Evolutionary conservation across 2,329 filamentous ascomycete species (phyloP).

Genomic region (Metarhizium album): DNA sequence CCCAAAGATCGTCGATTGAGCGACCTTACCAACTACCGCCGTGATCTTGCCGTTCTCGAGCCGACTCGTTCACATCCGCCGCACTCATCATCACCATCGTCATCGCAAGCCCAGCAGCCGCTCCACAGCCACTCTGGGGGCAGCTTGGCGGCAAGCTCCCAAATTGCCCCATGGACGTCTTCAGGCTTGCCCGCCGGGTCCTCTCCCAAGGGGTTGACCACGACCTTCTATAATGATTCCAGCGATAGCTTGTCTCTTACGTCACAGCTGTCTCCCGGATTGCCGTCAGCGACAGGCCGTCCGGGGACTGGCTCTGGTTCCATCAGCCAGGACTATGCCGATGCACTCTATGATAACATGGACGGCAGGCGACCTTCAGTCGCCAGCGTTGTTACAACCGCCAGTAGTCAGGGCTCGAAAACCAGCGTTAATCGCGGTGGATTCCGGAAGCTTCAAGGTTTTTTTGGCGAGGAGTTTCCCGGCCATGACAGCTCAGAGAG

Average conservation of each 20-base stretch:
- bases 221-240: slow-evolving; percentile 65
- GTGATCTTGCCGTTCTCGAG: slow-evolving; percentile 60
- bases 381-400: slow-evolving; percentile 67
- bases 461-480: slow-evolving; percentile 85
- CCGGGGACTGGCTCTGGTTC: slow-evolving; percentile 7
- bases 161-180: slow-evolving; percentile 50
- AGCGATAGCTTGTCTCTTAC: slow-evolving; percentile 53
- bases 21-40: slow-evolving; percentile 60
- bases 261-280: slow-evolving; percentile 61
- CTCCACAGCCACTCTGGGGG: slow-evolving; percentile 35
- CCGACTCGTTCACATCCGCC: slow-evolving; percentile 41
- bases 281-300: slow-evolving; percentile 38
- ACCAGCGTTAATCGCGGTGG: slow-evolving; percentile 59
- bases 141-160: slow-evolving; percentile 32
- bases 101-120: slow-evolving; percentile 31
- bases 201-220: slow-evolving; percentile 30
- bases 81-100: slow-evolving; percentile 13
- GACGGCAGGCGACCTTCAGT: slow-evolving; percentile 79
- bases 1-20: slow-evolving; percentile 43
- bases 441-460: slow-evolving; percentile 75
- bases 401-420: slow-evolving; percentile 77
- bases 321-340: slow-evolving; percentile 44
- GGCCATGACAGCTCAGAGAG: slow-evolving; percentile 64
- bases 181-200: slow-evolving; percentile 24
- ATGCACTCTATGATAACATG: slow-evolving; percentile 42